Evolutionary conservation across 2,329 filamentous ascomycete genomes (phyloP), one percentile per base, ranked within the genome.

Genomic region (Xylaria sp.): DNA sequence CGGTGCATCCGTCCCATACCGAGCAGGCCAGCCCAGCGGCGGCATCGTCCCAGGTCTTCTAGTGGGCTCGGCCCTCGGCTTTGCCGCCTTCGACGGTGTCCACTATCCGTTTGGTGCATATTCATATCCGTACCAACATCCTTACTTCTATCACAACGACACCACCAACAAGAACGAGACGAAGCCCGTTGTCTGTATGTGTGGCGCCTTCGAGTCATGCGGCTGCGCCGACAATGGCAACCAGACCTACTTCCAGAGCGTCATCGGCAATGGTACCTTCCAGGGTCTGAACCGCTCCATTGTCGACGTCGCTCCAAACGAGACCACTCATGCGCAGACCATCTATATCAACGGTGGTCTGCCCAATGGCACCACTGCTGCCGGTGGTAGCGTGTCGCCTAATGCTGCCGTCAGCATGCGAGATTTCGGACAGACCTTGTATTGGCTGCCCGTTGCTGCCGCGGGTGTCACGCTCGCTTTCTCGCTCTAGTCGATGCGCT

Each of bases 341-440:
- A 80, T 94, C 44, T 77, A 90, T 35, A 76, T 93, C 70, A 91
- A 92, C 71, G 90, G 90, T n/a, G 89, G 87, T 0, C 76, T 93
- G 2, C 83, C 86, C 35, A 88, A 89, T 65, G 84, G 83, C 53
- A 89, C 86, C 0, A 86, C 83, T 0, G 78, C 80, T 0, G 61
- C 76, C 4, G 78, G 77, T 10, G 80, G 77, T 30, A 74, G 71
- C 11, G 77, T 78, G 1, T 71, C 74, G 52, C 71, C 78, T 6
- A 67, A 69, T 46, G 72, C 65, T 18, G 75, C 73, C n/a, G 75
- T 65, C 18, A 65, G 62, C 2, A 68, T 77, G 62, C 65, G 63
- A 10, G 65, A 65, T 1, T 55, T 79, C 47, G 66, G 75, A 2
- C 69, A 77, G 60, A 66, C 74, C 1, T 70, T 76, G 3, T 81